These are phyloP conservation scores for Cercospora beticola DNA, from an alignment of 2,329 filamentous ascomycete species.

Conservation along the genomic window DNA sequence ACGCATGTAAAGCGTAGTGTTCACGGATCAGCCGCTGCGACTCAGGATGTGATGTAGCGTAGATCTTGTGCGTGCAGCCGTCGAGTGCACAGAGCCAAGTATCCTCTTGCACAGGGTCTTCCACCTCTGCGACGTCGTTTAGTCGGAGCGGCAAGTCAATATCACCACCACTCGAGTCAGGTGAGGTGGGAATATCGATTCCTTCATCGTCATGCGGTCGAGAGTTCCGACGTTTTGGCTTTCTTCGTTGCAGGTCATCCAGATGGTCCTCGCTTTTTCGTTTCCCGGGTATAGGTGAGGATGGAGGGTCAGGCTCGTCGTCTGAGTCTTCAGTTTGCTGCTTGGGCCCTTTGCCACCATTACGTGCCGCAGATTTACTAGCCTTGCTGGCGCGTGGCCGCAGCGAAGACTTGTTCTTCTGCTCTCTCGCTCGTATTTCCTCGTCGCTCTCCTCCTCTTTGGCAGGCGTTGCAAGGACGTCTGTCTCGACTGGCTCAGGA, in stretches of 20 bases:
- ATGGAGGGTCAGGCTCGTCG: constrained; percentile 17
- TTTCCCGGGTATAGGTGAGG: constrained; percentile 25
- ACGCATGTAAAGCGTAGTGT: constrained; percentile 63
- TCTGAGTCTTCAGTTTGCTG: constrained; percentile 31
- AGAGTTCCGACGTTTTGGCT: constrained; percentile 27
- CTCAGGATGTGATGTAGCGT: constrained; percentile 57
- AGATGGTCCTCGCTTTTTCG: constrained; percentile 17
- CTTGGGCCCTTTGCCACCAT: constrained; percentile 31
- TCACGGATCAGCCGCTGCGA: constrained; percentile 58
- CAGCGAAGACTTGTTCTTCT: constrained; percentile 37
- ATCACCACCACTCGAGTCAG: constrained; percentile 18
- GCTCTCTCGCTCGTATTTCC: constrained; percentile 27
- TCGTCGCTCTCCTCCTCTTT: constrained; percentile 28
- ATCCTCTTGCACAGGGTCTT: constrained; percentile 43
- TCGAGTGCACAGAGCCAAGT: constrained; percentile 67
- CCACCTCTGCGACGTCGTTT: constrained; percentile 10
- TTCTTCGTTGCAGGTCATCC: constrained; percentile 8
- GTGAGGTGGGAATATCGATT: constrained; percentile 38
- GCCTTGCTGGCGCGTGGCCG: constrained; percentile 37
- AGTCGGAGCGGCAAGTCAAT: constrained; percentile 32
- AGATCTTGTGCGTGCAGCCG: constrained; percentile 64
- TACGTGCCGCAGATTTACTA: constrained; percentile 28
- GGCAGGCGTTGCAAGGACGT: constrained; percentile 19
- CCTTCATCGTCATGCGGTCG: constrained; percentile 36
- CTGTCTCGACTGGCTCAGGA: constrained; percentile 3